Conservation (phyloP, 352 stramenopile species). For the Pythium insidiosum region DNA sequence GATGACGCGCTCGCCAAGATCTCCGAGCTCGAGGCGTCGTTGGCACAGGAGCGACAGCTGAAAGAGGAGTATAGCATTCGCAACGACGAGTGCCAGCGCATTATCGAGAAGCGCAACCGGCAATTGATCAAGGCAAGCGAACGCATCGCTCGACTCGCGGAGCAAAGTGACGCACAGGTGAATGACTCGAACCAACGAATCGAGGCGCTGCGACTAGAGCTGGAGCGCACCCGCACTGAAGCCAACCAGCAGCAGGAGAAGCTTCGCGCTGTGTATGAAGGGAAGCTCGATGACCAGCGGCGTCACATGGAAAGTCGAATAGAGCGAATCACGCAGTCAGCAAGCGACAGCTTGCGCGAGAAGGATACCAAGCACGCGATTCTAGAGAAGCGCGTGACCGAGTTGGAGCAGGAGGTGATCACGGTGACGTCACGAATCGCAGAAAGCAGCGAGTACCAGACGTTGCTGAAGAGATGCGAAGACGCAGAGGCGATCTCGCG, state of each 20-base stretch:
- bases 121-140: conserved; percentile 81
- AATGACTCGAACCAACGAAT: conserved; percentile 36
- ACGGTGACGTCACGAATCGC: conserved; percentile 17
- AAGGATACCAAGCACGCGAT: conserved; percentile 23
- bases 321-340: conserved; percentile 13
- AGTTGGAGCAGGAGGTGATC: conserved; percentile 31
- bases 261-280: conserved; percentile 20
- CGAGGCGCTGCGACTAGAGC: conserved; percentile 21
- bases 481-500: conserved; percentile 61
- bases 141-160: conserved; percentile 44
- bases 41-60: conserved; percentile 26
- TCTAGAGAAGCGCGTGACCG: conserved; percentile 13
- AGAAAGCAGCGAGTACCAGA: conserved; percentile 46
- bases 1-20: conserved; percentile 22
- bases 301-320: conserved; percentile 21
- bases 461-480: conserved; percentile 42
- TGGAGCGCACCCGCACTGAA: conserved; percentile 23
- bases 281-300: conserved; percentile 22
- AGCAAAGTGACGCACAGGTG: conserved; percentile 50
- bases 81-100: conserved; percentile 70
- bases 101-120: conserved; percentile 84
- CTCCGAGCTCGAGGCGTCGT: conserved; percentile 24
- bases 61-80: conserved; percentile 62
- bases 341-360: conserved; percentile 13
- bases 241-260: conserved; percentile 16